phyloP scores from a whole-genome alignment of 805 yeast species.

The Ascoidea tarda region DNA sequence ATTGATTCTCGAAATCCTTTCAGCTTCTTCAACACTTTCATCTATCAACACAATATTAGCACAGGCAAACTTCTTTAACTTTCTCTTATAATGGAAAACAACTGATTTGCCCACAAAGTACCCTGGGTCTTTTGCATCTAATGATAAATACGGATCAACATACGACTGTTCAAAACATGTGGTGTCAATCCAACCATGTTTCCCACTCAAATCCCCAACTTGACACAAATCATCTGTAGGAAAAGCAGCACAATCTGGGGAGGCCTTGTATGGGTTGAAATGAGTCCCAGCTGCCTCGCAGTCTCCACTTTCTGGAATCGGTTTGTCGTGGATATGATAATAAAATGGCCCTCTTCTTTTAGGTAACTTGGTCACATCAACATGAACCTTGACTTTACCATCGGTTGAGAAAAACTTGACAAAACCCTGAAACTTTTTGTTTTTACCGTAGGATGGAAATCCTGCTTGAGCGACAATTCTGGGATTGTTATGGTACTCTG shows the following conservation, averaged over 20 bases:
- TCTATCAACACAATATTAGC: conserved; percentile 33
- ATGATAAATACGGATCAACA: conserved; percentile 50
- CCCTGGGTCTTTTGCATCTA: conserved; percentile 40
- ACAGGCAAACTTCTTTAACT: conserved; percentile 42
- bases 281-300: conserved; percentile 45
- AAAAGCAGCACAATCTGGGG: conserved; percentile 33
- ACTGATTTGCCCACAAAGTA: conserved; percentile 45
- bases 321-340: conserved; percentile 52
- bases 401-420: conserved; percentile 47
- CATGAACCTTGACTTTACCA: conserved; percentile 48
- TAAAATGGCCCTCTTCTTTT: conserved; percentile 50
- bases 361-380: conserved; percentile 61
- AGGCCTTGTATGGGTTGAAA: conserved; percentile 51
- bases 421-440: conserved; percentile 30
- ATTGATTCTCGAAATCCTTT: conserved; percentile 13
- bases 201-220: conserved; percentile 67
- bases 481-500: conserved; percentile 34
- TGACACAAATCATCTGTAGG: conserved; percentile 44
- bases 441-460: conserved; percentile 31
- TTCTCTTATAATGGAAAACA: conserved; percentile 38
- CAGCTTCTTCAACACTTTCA: conserved; percentile 8
- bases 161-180: conserved; percentile 55
- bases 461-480: conserved; percentile 43
- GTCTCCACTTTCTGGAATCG: conserved; percentile 33
- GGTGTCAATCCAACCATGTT: conserved; percentile 59